A percentile compares a stretch with the other conserved stretches of the same genome.
Evolutionary conservation across 768 basidiomycete genomes (phyloP).

Genomic region (Rickenella mellea): DNA sequence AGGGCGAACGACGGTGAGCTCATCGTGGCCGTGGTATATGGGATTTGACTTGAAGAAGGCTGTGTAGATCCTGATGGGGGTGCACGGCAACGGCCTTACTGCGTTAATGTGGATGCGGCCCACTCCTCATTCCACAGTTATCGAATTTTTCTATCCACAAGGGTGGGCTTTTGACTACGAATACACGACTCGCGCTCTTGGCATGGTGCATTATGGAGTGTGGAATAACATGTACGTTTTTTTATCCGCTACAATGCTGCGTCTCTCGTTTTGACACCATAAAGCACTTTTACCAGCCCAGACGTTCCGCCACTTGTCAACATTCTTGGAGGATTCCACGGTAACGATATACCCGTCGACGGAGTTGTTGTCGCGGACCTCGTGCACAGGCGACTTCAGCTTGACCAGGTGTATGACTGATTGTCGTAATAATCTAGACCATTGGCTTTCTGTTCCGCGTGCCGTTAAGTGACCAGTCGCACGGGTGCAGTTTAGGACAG

Average conservation of each 20-base stretch:
- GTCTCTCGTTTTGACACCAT: constrained; percentile 1
- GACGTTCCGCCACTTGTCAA: constrained; percentile 80
- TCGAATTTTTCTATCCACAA: constrained; percentile 82
- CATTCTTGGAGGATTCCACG: constrained; percentile 88
- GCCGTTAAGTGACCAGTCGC: too few species aligned
- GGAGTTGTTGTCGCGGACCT: constrained; percentile 55
- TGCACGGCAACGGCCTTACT: constrained; percentile 88
- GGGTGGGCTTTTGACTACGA: constrained; percentile 86
- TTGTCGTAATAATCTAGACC: too few species aligned
- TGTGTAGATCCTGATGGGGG: constrained; percentile 84
- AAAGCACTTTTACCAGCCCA: constrained; percentile 67
- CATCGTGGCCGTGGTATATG: constrained; percentile 2
- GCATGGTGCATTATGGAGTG: constrained; percentile 77
- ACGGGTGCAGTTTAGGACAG: too few species aligned
- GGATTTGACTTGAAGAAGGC: constrained; percentile 1
- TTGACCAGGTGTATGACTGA: too few species aligned
- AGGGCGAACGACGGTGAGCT: constrained; percentile 77
- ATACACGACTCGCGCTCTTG: constrained; percentile 69
- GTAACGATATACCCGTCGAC: constrained; percentile 75
- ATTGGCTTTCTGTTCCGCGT: too few species aligned
- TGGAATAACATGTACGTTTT: constrained; percentile 59
- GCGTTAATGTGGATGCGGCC: constrained; percentile 90
- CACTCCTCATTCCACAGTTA: constrained; percentile 70
- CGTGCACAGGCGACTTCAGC: constrained; percentile 48
- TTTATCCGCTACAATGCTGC: neutral